phyloP scores from a whole-genome alignment of 2,329 filamentous ascomycete species.

The Erysiphe pulchra region DNA sequence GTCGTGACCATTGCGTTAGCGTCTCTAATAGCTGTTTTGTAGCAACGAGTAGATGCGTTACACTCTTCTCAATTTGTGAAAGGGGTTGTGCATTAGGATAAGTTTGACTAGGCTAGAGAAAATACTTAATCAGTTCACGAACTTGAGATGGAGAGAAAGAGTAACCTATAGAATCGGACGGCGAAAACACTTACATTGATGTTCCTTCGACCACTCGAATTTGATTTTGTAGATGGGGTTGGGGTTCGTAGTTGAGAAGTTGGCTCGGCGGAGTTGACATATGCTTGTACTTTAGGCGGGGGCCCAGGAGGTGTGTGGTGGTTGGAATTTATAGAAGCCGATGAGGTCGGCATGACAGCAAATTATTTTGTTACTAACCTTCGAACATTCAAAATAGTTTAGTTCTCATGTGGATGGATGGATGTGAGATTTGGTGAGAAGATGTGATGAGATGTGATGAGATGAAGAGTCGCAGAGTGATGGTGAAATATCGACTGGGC shows the following conservation, averaged over 20 bases:
- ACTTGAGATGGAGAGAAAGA: background rate
- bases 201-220: constrained; percentile 16
- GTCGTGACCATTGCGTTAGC: constrained; percentile 88
- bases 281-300: constrained; percentile 26
- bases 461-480: no score
- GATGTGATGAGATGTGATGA: no score
- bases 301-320: constrained; percentile 36
- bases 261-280: constrained; percentile 29
- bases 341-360: constrained; percentile 24
- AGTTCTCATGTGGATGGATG: no score
- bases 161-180: no score
- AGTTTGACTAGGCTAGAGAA: constrained; percentile 5
- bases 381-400: no score
- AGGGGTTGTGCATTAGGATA: constrained; percentile 17
- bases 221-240: constrained; percentile 36
- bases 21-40: constrained; percentile 97
- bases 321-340: constrained; percentile 24
- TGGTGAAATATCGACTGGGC: no score
- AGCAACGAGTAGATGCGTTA: constrained; percentile 87
- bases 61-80: constrained; percentile 96
- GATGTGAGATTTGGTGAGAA: no score
- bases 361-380: no score
- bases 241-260: constrained; percentile 35
- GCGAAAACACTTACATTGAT: constrained; percentile 24
- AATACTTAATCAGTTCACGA: constrained; percentile 2